Evolutionary conservation across 148 eudicot species (phyloP).

Genomic region (Polygonum maritimum): DNA sequence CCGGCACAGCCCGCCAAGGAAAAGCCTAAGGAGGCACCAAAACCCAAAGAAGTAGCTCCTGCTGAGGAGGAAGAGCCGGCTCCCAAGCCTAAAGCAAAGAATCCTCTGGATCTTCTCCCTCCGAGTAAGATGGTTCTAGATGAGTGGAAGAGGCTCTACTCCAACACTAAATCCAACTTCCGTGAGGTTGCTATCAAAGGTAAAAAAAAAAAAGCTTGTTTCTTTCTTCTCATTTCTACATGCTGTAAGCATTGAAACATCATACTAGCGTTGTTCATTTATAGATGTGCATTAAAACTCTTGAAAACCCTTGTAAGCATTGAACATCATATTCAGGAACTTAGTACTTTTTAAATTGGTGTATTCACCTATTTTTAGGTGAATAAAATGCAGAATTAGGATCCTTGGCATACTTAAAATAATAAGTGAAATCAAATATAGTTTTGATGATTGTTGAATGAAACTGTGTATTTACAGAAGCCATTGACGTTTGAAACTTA

Average conservation of each 20-base stretch:
- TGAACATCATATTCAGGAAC: no score
- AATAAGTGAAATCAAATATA: no score
- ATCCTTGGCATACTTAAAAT: no score
- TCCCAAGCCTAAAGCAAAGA: slow-evolving; percentile 78
- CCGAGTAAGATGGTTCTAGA: slow-evolving; percentile 78
- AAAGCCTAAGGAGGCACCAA: slow-evolving; percentile 26
- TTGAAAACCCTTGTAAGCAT: no score
- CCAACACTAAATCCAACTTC: slow-evolving; percentile 76
- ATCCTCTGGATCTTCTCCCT: slow-evolving; percentile 73
- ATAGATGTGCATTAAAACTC: no score
- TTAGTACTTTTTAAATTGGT: no score
- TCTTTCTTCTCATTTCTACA: not conserved
- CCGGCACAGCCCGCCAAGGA: not conserved
- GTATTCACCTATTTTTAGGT: no score
- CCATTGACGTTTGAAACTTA: not conserved
- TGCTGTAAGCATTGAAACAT: not conserved
- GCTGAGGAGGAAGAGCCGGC: slow-evolving; percentile 42
- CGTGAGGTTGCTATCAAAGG: slow-evolving; percentile 85
- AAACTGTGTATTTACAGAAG: no score
- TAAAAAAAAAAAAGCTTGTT: not conserved
- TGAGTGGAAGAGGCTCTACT: slow-evolving; percentile 90
- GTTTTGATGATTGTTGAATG: no score
- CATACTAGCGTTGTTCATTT: no score
- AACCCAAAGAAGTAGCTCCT: slow-evolving; percentile 9
- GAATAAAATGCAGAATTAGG: no score